A percentile compares a stretch with the other conserved stretches of the same genome.
These are phyloP conservation scores for Pleoardoris graminearum DNA, from an alignment of 2,329 filamentous ascomycete genomes.

Conservation along the genomic window DNA sequence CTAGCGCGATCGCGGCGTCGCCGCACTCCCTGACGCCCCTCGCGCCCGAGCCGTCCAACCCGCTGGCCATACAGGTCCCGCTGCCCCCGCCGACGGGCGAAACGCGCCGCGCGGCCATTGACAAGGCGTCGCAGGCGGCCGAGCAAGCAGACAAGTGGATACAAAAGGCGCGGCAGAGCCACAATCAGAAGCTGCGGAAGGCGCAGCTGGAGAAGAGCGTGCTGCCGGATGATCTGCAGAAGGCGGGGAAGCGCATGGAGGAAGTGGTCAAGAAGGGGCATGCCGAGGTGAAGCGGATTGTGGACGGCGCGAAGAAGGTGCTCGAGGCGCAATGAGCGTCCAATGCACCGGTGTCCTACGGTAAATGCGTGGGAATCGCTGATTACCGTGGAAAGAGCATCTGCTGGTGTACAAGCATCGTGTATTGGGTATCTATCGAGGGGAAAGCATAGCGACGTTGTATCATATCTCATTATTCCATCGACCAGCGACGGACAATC, in stretches of 20 bases:
- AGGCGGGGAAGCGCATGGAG: conserved; percentile 55
- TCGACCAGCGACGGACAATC: not conserved
- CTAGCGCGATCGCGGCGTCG: conserved; percentile 57
- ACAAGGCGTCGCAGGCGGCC: conserved; percentile 47
- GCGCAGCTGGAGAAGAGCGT: conserved; percentile 49
- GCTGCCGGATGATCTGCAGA: conserved; percentile 54
- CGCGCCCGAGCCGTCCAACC: conserved; percentile 53
- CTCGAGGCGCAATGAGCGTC: conserved; percentile 46
- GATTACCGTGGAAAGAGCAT: not conserved
- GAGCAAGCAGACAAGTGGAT: conserved; percentile 49
- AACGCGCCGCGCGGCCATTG: conserved; percentile 49
- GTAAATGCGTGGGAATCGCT: no score
- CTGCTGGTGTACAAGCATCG: not conserved
- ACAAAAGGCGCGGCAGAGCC: conserved; percentile 50
- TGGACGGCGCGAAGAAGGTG: conserved; percentile 54
- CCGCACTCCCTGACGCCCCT: conserved; percentile 56
- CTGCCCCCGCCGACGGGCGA: conserved; percentile 63
- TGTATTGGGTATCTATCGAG: conserved; percentile 3
- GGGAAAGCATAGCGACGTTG: not conserved
- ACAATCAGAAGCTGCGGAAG: conserved; percentile 54
- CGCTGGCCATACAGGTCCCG: conserved; percentile 57
- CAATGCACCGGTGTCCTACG: no score
- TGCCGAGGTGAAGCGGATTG: conserved; percentile 54
- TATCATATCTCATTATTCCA: not conserved
- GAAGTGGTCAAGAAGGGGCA: conserved; percentile 55